These are phyloP conservation scores for Beauveria asiatica DNA, from an alignment of 2,329 filamentous ascomycete genomes.

Conservation along the genomic window DNA sequence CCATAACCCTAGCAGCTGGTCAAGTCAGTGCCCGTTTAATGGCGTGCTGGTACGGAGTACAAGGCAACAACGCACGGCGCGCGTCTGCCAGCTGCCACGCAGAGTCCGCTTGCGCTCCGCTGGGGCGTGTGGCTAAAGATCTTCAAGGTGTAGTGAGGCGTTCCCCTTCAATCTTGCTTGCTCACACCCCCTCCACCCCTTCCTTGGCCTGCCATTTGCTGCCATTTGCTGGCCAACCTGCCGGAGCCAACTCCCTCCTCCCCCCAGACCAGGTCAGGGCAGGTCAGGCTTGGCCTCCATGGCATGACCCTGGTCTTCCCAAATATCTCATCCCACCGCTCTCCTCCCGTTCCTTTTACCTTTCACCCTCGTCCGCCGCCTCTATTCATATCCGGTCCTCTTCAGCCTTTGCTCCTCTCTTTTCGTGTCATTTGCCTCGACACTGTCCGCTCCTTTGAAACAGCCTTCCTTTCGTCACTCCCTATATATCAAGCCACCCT, in stretches of 20 bases:
- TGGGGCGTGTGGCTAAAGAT: neutral
- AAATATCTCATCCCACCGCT: slow-evolving; percentile 6
- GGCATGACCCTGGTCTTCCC: neutral
- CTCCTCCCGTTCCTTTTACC: slow-evolving; percentile 3
- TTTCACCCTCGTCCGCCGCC: slow-evolving; percentile 2
- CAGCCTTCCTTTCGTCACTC: slow-evolving; percentile 9
- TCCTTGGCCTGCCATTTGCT: neutral
- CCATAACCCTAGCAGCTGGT: neutral
- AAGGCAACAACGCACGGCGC: neutral
- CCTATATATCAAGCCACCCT: slow-evolving; percentile 10
- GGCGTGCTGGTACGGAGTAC: neutral
- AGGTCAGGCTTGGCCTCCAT: neutral
- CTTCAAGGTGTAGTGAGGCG: neutral
- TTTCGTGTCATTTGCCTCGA: slow-evolving; percentile 9
- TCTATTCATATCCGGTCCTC: slow-evolving; percentile 8
- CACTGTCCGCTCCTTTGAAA: slow-evolving; percentile 14
- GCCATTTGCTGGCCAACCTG: too few relatives aligned
- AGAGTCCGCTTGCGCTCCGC: neutral
- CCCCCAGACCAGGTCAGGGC: neutral
- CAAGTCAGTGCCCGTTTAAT: neutral
- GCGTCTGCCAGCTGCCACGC: neutral
- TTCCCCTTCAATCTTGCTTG: neutral
- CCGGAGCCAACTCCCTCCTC: neutral
- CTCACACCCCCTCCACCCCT: neutral
- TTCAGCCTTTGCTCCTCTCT: slow-evolving; percentile 11